Conservation (phyloP, 371 early-diverging fungal species). For the Saksenaea vasiformis region DNA sequence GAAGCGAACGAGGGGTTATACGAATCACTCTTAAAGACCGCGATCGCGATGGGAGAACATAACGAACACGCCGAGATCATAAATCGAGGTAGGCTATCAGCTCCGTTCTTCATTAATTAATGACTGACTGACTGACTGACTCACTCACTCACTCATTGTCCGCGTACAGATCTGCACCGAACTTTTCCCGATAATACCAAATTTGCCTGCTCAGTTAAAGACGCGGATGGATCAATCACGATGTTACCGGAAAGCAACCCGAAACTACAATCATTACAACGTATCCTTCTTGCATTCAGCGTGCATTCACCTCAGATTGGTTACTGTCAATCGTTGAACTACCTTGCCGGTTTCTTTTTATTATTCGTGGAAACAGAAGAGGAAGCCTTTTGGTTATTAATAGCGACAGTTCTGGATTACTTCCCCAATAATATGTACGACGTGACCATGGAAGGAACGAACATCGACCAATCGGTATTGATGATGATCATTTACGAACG, state of each 20-base stretch:
- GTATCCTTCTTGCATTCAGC: constrained; percentile 74
- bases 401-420: constrained; percentile 71
- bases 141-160: too few relatives aligned
- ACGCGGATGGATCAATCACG: constrained; percentile 28
- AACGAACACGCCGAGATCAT: constrained; percentile 66
- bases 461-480: constrained; percentile 76
- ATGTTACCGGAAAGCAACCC: constrained; percentile 53
- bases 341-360: constrained; percentile 77
- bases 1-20: constrained; percentile 60
- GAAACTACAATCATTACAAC: constrained; percentile 64
- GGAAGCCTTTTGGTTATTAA: constrained; percentile 81
- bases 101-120: constrained; percentile 38
- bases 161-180: constrained; percentile 70
- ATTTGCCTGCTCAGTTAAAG: constrained; percentile 54
- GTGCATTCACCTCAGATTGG: constrained; percentile 70
- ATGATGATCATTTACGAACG: constrained; percentile 63
- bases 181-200: constrained; percentile 82
- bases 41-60: constrained; percentile 43
- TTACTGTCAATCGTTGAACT: constrained; percentile 86
- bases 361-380: constrained; percentile 77
- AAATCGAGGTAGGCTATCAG: constrained; percentile 46
- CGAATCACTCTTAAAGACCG: constrained; percentile 48
- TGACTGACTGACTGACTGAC: too few relatives aligned
- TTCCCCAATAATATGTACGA: constrained; percentile 82
- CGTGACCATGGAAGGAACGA: constrained; percentile 75